phyloP scores from a whole-genome alignment of 352 stramenopile genomes.

The Globisporangium lucens region DNA sequence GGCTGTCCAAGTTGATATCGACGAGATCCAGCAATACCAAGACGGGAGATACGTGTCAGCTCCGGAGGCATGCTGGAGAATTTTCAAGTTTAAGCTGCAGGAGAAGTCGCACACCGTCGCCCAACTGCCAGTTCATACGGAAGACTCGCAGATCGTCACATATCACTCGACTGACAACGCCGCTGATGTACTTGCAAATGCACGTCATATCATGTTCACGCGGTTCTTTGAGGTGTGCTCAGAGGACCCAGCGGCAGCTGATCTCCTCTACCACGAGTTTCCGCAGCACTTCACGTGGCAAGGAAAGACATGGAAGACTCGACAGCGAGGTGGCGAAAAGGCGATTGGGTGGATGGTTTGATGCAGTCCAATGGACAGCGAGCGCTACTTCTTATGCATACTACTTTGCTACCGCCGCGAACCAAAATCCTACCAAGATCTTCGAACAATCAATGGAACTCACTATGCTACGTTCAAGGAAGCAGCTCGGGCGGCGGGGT shows the following conservation, averaged over 20 bases:
- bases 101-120: slow-evolving; percentile 1
- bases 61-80: not conserved
- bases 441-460: not conserved
- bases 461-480: not conserved
- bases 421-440: slow-evolving; percentile 36
- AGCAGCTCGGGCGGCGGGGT: not conserved
- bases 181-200: too few relatives aligned
- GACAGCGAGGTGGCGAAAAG: not conserved
- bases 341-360: not conserved
- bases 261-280: not conserved
- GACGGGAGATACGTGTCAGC: not conserved
- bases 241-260: not conserved
- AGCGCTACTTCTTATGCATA: slow-evolving; percentile 59
- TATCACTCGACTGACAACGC: too few relatives aligned
- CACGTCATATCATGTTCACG: too few relatives aligned
- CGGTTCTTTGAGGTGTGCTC: too few relatives aligned
- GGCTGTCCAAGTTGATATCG: too few relatives aligned
- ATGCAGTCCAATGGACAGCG: slow-evolving; percentile 9
- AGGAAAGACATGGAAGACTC: not conserved
- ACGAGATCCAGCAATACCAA: too few relatives aligned
- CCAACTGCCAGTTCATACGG: not conserved
- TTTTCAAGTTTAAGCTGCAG: slow-evolving; percentile 9
- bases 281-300: not conserved
- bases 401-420: slow-evolving; percentile 65
- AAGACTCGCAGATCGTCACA: not conserved